Conservation (phyloP, 2,329 filamentous ascomycete species). For the Dissoconium aciculare region DNA sequence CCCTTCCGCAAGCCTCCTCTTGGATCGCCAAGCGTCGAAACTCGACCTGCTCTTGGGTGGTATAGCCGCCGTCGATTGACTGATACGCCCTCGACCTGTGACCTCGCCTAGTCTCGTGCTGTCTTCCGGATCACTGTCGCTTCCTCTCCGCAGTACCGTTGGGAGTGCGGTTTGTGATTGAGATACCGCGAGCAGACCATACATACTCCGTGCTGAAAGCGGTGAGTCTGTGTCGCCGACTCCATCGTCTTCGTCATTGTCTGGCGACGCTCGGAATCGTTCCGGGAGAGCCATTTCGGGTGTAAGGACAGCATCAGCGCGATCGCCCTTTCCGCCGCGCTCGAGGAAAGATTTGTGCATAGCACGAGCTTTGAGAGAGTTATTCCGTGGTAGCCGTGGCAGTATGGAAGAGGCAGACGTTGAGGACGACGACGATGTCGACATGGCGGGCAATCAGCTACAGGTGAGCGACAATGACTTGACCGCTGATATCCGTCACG, state of each 20-base stretch:
- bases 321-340: too few relatives aligned
- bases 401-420: too few relatives aligned
- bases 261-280: slow-evolving; percentile 7
- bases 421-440: too few relatives aligned
- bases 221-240: slow-evolving; percentile 36
- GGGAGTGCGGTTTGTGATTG: slow-evolving; percentile 72
- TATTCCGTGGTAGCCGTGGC: too few relatives aligned
- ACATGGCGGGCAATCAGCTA: too few relatives aligned
- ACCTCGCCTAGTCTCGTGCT: neutral
- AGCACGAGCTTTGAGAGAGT: too few relatives aligned
- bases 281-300: slow-evolving; percentile 5
- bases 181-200: slow-evolving; percentile 79
- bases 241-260: slow-evolving; percentile 38
- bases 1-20: neutral
- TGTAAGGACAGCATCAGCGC: too few relatives aligned
- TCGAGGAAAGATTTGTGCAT: too few relatives aligned
- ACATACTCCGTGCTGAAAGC: slow-evolving; percentile 88
- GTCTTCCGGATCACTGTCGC: neutral
- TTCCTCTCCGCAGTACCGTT: slow-evolving; percentile 18
- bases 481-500: too few relatives aligned
- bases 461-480: too few relatives aligned
- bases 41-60: neutral
- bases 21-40: neutral
- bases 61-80: neutral
- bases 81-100: neutral